Conservation (phyloP, 805 yeast genomes). For the Saccharomycopsis sp. region DNA sequence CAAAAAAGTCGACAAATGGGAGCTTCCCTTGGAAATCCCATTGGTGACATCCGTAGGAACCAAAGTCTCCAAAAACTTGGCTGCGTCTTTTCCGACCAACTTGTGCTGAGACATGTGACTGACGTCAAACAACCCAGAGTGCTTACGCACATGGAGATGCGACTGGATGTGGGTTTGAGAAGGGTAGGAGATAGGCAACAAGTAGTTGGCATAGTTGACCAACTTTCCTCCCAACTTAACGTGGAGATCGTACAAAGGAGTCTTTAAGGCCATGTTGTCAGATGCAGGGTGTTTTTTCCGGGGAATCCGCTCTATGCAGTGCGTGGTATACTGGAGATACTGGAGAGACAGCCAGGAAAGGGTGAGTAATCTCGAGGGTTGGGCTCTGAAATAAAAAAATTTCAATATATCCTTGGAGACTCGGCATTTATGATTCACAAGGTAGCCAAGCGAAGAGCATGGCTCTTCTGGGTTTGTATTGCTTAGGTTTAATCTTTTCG, state of each 20-base stretch:
- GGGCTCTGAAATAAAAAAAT: neutral
- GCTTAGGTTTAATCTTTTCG: neutral
- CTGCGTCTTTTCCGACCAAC: constrained; percentile 61
- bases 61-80: constrained; percentile 61
- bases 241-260: constrained; percentile 82
- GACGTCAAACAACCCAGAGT: constrained; percentile 91
- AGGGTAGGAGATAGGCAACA: constrained; percentile 83
- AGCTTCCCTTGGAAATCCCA: constrained; percentile 47
- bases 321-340: neutral
- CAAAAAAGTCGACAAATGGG: constrained; percentile 72
- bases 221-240: constrained; percentile 74
- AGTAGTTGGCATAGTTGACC: constrained; percentile 95
- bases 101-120: constrained; percentile 96
- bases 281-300: neutral
- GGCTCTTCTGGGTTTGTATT: neutral
- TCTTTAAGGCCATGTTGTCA: constrained; percentile 32
- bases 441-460: too few relatives aligned
- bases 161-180: constrained; percentile 87
- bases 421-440: too few relatives aligned
- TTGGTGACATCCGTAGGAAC: constrained; percentile 77
- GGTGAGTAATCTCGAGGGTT: neutral
- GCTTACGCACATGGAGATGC: constrained; percentile 85
- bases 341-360: neutral
- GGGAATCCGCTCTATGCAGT: neutral
- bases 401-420: too few relatives aligned